phyloP scores from a whole-genome alignment of 1,139 yeast genomes.

The Candida sanyaensis region DNA sequence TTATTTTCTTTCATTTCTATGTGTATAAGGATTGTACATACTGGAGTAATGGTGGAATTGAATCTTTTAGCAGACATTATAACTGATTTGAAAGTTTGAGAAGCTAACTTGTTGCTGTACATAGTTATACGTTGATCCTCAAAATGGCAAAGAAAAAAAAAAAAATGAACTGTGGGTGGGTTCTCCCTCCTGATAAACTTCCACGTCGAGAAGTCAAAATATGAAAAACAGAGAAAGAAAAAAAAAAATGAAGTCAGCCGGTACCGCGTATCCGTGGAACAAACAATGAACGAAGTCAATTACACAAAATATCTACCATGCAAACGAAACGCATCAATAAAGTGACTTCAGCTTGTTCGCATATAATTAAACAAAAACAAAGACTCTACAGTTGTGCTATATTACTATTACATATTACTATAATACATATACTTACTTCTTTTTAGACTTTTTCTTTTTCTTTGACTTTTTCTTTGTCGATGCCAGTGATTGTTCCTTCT shows the following conservation, averaged over 20 bases:
- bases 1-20: too few relatives aligned
- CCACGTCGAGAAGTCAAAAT: background rate
- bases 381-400: too few relatives aligned
- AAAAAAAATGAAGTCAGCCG: background rate
- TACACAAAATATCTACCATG: background rate
- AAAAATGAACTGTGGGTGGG: background rate
- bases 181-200: background rate
- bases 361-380: too few relatives aligned
- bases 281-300: background rate
- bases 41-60: slow-evolving; percentile 47
- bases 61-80: slow-evolving; percentile 24
- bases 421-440: slow-evolving; percentile 14
- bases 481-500: background rate
- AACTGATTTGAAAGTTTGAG: slow-evolving; percentile 21
- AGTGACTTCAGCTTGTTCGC: background rate
- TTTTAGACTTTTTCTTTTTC: slow-evolving; percentile 28
- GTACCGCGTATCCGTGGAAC: background rate
- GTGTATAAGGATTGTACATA: slow-evolving; percentile 25
- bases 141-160: background rate
- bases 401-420: background rate
- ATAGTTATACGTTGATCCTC: slow-evolving; percentile 11
- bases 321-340: background rate
- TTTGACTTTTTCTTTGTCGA: slow-evolving; percentile 21
- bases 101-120: slow-evolving; percentile 22
- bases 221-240: too few relatives aligned